phyloP scores from a whole-genome alignment of 164 flowering plant species.

The Magnolia changhungtana region DNA sequence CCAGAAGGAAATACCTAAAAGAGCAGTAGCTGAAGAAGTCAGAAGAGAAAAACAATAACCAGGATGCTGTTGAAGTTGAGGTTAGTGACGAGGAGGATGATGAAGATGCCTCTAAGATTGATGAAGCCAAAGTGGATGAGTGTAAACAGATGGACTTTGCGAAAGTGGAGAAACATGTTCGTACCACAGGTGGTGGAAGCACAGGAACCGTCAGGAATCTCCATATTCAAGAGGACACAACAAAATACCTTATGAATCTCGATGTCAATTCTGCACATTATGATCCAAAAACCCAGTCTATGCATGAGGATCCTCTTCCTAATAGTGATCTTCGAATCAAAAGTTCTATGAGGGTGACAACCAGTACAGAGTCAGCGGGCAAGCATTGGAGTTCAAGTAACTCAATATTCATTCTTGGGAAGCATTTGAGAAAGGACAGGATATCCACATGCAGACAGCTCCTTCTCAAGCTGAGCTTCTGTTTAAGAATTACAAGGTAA shows the following conservation, averaged over 20 bases:
- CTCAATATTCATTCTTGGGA: slow-evolving; percentile 72
- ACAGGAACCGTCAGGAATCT: slow-evolving; percentile 93
- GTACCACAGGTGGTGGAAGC: slow-evolving; percentile 98
- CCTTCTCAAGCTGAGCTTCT: slow-evolving; percentile 80
- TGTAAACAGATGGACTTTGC: slow-evolving; percentile 92
- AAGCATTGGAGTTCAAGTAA: slow-evolving; percentile 76
- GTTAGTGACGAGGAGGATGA: slow-evolving; percentile 70
- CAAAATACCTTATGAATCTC: slow-evolving; percentile 85
- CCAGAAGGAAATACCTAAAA: slow-evolving; percentile 60
- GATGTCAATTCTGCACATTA: slow-evolving; percentile 85
- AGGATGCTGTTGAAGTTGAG: slow-evolving; percentile 34
- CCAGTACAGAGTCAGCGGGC: slow-evolving; percentile 63
- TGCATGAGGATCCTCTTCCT: slow-evolving; percentile 94
- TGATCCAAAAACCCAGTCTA: slow-evolving; percentile 86
- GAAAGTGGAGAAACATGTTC: slow-evolving; percentile 96
- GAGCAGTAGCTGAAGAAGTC: slow-evolving; percentile 74
- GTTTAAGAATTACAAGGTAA: slow-evolving; percentile 52
- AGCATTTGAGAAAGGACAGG: slow-evolving; percentile 87
- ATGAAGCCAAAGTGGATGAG: slow-evolving; percentile 92
- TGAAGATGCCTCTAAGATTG: slow-evolving; percentile 69
- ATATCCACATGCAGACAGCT: slow-evolving; percentile 82
- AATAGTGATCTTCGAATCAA: slow-evolving; percentile 83
- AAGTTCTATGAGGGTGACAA: slow-evolving; percentile 85
- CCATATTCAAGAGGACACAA: slow-evolving; percentile 91
- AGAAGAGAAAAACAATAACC: slow-evolving; percentile 69